Evolutionary conservation across 805 yeast species (phyloP).

Genomic region (Wickerhamiella nectarea): DNA sequence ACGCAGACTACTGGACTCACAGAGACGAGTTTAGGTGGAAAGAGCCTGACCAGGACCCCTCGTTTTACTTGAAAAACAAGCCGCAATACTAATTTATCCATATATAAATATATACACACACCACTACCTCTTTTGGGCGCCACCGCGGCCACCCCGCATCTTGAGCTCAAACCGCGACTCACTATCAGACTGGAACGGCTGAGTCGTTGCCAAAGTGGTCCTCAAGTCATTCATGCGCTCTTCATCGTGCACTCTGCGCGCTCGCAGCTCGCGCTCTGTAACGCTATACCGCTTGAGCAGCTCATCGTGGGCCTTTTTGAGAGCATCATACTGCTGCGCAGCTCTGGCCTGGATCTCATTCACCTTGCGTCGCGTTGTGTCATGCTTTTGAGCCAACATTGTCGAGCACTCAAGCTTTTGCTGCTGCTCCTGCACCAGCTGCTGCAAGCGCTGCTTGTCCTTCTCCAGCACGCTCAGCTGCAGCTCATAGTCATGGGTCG

Average conservation of each 20-base stretch:
- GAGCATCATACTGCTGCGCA: conserved; percentile 13
- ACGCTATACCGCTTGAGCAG: conserved; percentile 19
- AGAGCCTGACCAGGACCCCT: conserved; percentile 42
- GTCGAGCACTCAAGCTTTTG: conserved; percentile 2
- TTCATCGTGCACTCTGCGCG: conserved; percentile 21
- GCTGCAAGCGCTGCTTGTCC: not conserved
- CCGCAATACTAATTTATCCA: not conserved
- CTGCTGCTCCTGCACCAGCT: conserved; percentile 4
- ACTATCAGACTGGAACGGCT: conserved; percentile 5
- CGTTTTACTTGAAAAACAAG: conserved; percentile 7
- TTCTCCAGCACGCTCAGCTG: conserved; percentile 3
- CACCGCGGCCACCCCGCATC: conserved; percentile 1
- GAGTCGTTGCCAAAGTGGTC: conserved; percentile 7
- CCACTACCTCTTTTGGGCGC: conserved; percentile 1
- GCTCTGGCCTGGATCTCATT: conserved; percentile 14
- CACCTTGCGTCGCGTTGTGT: conserved; percentile 7
- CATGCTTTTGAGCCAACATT: not conserved
- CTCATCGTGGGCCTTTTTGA: conserved; percentile 22
- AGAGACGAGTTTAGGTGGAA: conserved; percentile 38
- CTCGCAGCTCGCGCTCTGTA: conserved; percentile 21
- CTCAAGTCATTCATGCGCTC: conserved; percentile 21
- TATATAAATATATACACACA: too few relatives aligned
- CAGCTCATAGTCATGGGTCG: conserved; percentile 5
- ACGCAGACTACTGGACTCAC: conserved; percentile 18
- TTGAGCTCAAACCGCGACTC: not conserved